A percentile compares a stretch with the other conserved stretches of the same genome.
Conservation (phyloP, 1,139 yeast species). For the Magnusiomyces paraingens region DNA sequence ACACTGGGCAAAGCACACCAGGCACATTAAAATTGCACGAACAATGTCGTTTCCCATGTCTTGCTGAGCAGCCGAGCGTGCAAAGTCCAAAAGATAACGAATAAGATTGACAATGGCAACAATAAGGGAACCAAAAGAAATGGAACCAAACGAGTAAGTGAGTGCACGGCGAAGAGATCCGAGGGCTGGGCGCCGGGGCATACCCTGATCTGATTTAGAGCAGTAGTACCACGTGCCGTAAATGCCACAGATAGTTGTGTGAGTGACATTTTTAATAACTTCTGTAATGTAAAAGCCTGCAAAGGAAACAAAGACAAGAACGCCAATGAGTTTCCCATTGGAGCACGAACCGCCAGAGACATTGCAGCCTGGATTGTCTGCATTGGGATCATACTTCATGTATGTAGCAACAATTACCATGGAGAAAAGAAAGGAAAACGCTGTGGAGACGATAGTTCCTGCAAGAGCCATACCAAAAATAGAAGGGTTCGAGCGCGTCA, state of each 20-base stretch:
- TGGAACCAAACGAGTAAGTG: conserved; percentile 85
- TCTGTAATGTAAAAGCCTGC: conserved; percentile 85
- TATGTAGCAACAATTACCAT: conserved; percentile 68
- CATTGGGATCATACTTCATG: conserved; percentile 56
- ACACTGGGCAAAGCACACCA: conserved; percentile 50
- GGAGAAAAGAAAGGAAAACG: conserved; percentile 59
- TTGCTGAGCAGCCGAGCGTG: conserved; percentile 49
- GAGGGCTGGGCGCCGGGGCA: conserved; percentile 72
- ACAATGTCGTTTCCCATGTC: conserved; percentile 38
- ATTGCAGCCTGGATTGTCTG: conserved; percentile 43
- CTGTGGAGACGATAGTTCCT: conserved; percentile 61
- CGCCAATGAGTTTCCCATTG: conserved; percentile 58
- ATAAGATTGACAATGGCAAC: conserved; percentile 69
- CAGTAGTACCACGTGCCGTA: conserved; percentile 90
- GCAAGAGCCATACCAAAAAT: conserved; percentile 55
- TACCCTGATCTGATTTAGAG: conserved; percentile 68
- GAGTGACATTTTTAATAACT: conserved; percentile 77
- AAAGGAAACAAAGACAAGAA: conserved; percentile 62
- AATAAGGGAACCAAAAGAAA: conserved; percentile 79
- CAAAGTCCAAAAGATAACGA: conserved; percentile 43
- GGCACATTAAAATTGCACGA: conserved; percentile 48
- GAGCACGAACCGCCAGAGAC: conserved; percentile 63
- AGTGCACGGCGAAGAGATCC: conserved; percentile 79
- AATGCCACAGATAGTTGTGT: conserved; percentile 77
- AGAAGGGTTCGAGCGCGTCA: conserved; percentile 64